Conservation (phyloP, 352 stramenopile genomes). For the Pythium grandisporangium region DNA sequence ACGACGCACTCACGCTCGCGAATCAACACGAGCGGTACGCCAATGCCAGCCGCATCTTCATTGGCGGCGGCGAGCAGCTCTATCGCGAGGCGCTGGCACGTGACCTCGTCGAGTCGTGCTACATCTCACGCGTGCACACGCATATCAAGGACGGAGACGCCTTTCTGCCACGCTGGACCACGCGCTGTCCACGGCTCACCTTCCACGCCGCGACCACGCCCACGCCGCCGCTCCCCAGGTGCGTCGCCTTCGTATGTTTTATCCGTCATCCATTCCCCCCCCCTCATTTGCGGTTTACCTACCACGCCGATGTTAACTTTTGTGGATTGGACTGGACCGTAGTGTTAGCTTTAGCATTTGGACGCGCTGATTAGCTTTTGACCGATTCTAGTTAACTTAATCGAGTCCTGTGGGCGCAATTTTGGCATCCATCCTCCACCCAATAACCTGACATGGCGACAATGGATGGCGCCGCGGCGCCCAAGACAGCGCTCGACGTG, state of each 20-base stretch:
- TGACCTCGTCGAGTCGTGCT: conserved; percentile 37
- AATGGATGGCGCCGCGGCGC: conserved; percentile 7
- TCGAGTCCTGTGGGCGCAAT: not conserved
- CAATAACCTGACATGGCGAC: too few species aligned
- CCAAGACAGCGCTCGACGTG: conserved; percentile 51
- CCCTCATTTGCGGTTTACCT: too few species aligned
- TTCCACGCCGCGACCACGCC: conserved; percentile 22
- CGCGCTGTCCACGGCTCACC: conserved; percentile 21
- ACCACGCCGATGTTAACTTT: not conserved
- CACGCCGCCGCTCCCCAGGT: too few species aligned
- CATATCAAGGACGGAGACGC: conserved; percentile 32
- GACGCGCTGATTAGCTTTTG: not conserved
- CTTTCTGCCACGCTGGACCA: conserved; percentile 51
- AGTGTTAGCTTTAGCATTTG: conserved; percentile 12
- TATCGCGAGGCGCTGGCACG: conserved; percentile 44
- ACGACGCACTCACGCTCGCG: conserved; percentile 32
- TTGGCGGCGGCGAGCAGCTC: conserved; percentile 48
- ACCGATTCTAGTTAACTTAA: conserved; percentile 3
- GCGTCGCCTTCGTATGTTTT: too few species aligned
- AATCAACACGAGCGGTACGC: conserved; percentile 21
- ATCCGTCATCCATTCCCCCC: too few species aligned
- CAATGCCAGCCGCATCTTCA: conserved; percentile 33
- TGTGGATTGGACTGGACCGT: too few species aligned
- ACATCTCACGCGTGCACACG: conserved; percentile 49
- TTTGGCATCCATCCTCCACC: too few species aligned